Evolutionary conservation across 2,329 filamentous ascomycete species (phyloP).

Genomic region (Penicillium thymicola): DNA sequence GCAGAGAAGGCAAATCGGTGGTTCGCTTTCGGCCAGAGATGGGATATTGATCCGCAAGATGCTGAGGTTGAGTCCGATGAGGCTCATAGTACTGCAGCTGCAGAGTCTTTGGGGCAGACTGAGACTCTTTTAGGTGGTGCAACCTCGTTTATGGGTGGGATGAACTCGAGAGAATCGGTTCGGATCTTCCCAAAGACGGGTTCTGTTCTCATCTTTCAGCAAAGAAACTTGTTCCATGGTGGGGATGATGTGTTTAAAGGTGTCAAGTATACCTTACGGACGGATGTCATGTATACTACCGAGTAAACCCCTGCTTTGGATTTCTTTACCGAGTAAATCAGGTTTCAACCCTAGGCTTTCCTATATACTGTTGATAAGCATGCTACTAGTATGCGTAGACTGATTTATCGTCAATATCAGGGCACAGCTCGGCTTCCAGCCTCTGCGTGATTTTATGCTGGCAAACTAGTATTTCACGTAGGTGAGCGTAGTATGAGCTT

Average conservation of each 20-base stretch:
- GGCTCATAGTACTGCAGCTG: background rate
- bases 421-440: conserved; percentile 6
- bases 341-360: too few species aligned
- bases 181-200: conserved; percentile 52
- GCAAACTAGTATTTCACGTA: conserved; percentile 48
- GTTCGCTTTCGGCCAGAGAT: background rate
- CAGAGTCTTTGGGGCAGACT: conserved; percentile 14
- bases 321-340: background rate
- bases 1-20: conserved; percentile 8
- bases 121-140: conserved; percentile 51
- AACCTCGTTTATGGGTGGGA: conserved; percentile 49
- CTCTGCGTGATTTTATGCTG: conserved; percentile 11
- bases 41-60: too few species aligned
- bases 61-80: background rate
- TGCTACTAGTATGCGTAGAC: background rate
- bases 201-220: conserved; percentile 56
- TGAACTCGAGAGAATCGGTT: conserved; percentile 31
- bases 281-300: conserved; percentile 52
- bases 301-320: background rate
- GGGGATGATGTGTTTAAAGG: conserved; percentile 55
- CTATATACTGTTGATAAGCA: too few species aligned
- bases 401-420: background rate
- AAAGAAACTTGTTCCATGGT: conserved; percentile 50
- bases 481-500: conserved; percentile 40
- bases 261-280: conserved; percentile 55